Conservation (phyloP, 805 yeast genomes). For the Ogataea neopini region DNA sequence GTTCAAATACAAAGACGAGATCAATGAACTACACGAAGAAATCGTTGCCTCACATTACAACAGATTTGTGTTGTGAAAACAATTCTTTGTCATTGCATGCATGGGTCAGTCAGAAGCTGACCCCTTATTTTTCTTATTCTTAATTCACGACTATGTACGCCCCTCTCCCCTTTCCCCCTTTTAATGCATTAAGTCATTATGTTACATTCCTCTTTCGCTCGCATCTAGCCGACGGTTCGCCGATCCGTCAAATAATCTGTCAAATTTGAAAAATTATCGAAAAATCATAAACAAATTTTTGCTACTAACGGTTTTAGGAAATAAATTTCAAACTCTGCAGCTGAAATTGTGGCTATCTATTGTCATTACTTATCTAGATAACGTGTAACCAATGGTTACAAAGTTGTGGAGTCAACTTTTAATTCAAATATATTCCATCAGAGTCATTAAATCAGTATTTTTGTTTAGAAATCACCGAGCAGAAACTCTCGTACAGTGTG, state of each 20-base stretch:
- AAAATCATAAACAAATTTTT: too few relatives aligned
- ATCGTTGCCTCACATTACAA: conserved; percentile 19
- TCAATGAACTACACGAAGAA: conserved; percentile 21
- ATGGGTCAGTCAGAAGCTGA: neutral
- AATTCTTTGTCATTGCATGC: neutral
- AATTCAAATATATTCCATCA: conserved; percentile 29
- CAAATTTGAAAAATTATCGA: neutral
- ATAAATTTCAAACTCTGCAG: neutral
- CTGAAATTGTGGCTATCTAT: neutral
- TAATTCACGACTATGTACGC: conserved; percentile 2
- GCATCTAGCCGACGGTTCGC: neutral
- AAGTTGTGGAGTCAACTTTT: neutral
- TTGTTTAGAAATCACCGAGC: conserved; percentile 39
- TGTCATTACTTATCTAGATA: neutral
- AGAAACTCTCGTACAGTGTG: conserved; percentile 56
- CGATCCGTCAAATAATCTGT: neutral
- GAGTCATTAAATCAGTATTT: conserved; percentile 58
- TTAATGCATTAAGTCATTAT: neutral
- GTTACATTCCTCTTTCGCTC: neutral
- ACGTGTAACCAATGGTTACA: neutral
- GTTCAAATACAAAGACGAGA: conserved; percentile 22
- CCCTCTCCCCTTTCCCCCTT: neutral
- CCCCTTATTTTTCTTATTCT: neutral
- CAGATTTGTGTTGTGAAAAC: conserved; percentile 3
- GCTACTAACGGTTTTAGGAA: too few relatives aligned